A percentile compares a stretch with the other conserved stretches of the same genome.
These are phyloP conservation scores for Penicillium ochrochloron DNA, from an alignment of 495 filamentous ascomycete species.

Conservation along the genomic window DNA sequence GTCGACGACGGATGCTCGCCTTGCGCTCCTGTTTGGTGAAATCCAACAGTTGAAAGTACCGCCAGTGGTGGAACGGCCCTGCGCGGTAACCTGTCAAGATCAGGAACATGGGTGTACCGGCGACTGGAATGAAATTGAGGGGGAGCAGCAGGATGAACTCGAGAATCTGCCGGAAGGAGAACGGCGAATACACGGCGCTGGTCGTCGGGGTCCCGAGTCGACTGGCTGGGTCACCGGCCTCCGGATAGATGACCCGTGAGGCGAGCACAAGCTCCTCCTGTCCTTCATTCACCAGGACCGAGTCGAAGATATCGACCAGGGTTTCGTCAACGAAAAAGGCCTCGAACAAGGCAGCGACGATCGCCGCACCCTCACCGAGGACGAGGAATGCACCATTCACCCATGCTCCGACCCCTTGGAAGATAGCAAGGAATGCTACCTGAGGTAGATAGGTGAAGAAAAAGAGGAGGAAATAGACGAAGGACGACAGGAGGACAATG, in stretches of 20 bases:
- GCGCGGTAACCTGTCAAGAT: constrained; percentile 65
- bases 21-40: constrained; percentile 63
- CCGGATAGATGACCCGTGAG: constrained; percentile 58
- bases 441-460: constrained; percentile 64
- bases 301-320: constrained; percentile 69
- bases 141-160: constrained; percentile 75
- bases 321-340: constrained; percentile 72
- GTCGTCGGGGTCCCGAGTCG: constrained; percentile 62
- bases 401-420: constrained; percentile 64
- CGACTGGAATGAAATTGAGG: constrained; percentile 67
- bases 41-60: constrained; percentile 64
- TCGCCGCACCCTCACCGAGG: constrained; percentile 66
- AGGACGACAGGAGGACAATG: constrained; percentile 59
- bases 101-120: constrained; percentile 66
- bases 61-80: constrained; percentile 69
- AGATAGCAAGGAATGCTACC: constrained; percentile 67
- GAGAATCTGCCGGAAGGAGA: constrained; percentile 74
- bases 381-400: constrained; percentile 66
- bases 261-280: constrained; percentile 59
- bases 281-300: constrained; percentile 64
- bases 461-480: constrained; percentile 66
- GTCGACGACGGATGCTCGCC: constrained; percentile 52
- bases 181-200: constrained; percentile 65
- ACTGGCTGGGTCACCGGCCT: constrained; percentile 55
- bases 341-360: constrained; percentile 66